Evolutionary conservation across 345 rosid species (phyloP).

Genomic region (Capsella bursapastoris): DNA sequence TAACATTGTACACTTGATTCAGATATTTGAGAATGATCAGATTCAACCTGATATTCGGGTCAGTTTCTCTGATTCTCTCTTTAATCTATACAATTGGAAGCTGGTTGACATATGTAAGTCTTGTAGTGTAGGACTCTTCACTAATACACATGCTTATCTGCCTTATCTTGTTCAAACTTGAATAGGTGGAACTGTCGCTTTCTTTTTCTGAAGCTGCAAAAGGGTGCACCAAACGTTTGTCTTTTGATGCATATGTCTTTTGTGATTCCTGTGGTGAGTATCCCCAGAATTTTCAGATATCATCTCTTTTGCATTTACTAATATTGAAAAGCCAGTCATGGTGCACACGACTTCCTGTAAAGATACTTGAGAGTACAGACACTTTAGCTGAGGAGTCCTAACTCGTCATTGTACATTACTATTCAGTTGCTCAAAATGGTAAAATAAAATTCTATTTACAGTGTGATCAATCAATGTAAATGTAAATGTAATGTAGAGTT

Average conservation of each 20-base stretch:
- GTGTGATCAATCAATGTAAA: background rate
- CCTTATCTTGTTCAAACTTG: constrained; percentile 31
- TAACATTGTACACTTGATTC: constrained; percentile 41
- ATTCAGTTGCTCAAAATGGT: constrained; percentile 19
- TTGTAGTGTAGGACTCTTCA: constrained; percentile 7
- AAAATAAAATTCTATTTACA: background rate
- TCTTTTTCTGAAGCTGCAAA: constrained; percentile 84
- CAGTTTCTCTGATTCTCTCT: constrained; percentile 32
- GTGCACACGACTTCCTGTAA: constrained; percentile 1
- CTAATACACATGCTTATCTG: constrained; percentile 16
- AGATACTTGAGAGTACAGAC: constrained; percentile 5
- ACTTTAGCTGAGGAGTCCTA: constrained; percentile 8
- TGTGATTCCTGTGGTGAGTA: constrained; percentile 88
- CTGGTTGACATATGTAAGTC: constrained; percentile 28
- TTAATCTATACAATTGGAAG: constrained; percentile 23
- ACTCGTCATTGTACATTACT: constrained; percentile 19
- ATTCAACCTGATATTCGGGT: constrained; percentile 77
- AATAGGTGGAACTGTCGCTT: constrained; percentile 70
- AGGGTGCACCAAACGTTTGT: constrained; percentile 80
- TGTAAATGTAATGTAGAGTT: constrained; percentile 13
- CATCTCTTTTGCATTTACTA: constrained; percentile 25
- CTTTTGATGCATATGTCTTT: constrained; percentile 74
- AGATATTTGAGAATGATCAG: constrained; percentile 78
- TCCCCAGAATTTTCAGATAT: constrained; percentile 6
- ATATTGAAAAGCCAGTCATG: constrained; percentile 20